Evolutionary conservation across 805 yeast genomes (phyloP).

Genomic region (Dipodascopsis uninucleata): DNA sequence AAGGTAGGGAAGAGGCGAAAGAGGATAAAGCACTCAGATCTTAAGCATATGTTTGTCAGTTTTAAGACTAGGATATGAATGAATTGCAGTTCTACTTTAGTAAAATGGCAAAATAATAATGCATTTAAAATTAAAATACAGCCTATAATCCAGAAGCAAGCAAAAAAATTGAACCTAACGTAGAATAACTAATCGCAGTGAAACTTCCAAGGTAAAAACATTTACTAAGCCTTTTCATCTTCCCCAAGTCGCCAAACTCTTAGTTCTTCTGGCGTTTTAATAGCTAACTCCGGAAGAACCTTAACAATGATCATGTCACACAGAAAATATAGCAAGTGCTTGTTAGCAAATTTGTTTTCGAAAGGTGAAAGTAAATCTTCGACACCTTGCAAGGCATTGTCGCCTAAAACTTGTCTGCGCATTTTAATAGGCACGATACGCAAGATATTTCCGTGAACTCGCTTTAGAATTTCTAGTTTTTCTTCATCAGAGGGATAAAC

Average conservation of each 20-base stretch:
- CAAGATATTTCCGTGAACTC: conserved; percentile 22
- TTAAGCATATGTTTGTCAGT: too few species aligned
- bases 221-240: conserved; percentile 9
- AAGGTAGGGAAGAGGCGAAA: too few species aligned
- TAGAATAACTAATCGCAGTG: too few species aligned
- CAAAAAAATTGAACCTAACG: too few species aligned
- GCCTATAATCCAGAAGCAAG: too few species aligned
- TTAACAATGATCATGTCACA: conserved; percentile 31
- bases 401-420: conserved; percentile 26
- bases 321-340: conserved; percentile 32
- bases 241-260: conserved; percentile 26
- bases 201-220: too few species aligned
- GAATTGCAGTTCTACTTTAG: too few species aligned
- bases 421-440: conserved; percentile 23
- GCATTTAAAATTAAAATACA: too few species aligned
- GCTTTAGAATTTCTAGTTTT: conserved; percentile 33
- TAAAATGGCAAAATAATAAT: too few species aligned
- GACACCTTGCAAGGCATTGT: conserved; percentile 25
- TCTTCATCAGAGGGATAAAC: conserved; percentile 43
- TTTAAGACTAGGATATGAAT: too few species aligned
- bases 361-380: conserved; percentile 31
- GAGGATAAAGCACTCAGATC: too few species aligned
- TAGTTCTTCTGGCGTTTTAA: conserved; percentile 31
- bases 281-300: conserved; percentile 33
- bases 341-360: conserved; percentile 33